Evolutionary conservation across 495 filamentous ascomycete species (phyloP).

Genomic region (Penicillium robsamsonii): DNA sequence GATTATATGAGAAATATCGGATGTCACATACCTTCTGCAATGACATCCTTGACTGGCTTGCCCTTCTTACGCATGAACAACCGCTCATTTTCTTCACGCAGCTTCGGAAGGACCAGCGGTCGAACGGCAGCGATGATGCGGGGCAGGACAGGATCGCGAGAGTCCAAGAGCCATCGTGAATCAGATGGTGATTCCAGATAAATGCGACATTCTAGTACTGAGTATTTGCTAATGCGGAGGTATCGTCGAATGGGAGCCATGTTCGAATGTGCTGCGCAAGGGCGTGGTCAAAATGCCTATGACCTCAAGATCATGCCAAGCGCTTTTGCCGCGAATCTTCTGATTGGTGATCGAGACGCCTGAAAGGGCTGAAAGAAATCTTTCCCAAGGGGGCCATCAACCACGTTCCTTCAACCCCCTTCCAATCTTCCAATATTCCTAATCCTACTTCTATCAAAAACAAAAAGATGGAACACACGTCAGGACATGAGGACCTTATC

Average conservation of each 20-base stretch:
- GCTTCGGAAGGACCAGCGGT: conserved; percentile 81
- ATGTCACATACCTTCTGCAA: conserved; percentile 63
- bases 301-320: conserved; percentile 15
- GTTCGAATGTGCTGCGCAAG: conserved; percentile 7
- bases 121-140: conserved; percentile 79
- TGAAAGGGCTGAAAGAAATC: background rate
- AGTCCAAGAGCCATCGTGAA: conserved; percentile 73
- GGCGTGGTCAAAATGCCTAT: conserved; percentile 8
- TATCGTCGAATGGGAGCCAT: conserved; percentile 87
- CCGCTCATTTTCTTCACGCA: conserved; percentile 80
- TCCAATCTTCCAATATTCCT: background rate
- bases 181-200: conserved; percentile 90
- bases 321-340: conserved; percentile 9
- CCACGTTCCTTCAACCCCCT: background rate
- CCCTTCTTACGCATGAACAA: conserved; percentile 58
- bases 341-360: conserved; percentile 16
- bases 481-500: background rate
- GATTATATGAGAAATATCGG: background rate
- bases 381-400: background rate
- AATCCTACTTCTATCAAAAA: background rate
- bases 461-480: background rate
- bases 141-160: conserved; percentile 68
- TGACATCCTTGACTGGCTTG: conserved; percentile 82
- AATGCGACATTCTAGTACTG: conserved; percentile 90
- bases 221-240: conserved; percentile 80